Evolutionary conservation across 2,329 filamentous ascomycete genomes (phyloP), one percentile per base, ranked within the genome.

Genomic region (Ophiosphaerella korrae): DNA sequence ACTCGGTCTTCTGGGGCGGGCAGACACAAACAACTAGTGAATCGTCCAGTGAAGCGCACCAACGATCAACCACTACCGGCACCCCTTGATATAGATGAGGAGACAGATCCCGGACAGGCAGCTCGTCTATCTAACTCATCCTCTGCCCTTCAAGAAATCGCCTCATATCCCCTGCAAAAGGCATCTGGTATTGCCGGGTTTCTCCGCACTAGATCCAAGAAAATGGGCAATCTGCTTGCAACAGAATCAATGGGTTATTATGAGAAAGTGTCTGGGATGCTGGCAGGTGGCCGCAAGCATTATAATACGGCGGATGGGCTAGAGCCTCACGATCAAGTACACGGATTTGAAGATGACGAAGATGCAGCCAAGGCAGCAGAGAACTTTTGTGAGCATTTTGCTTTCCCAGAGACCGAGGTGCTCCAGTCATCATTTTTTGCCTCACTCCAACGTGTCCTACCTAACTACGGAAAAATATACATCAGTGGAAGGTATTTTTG

Each of bases 241-340:
- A 90, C 88, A 0, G 92, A 97, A 71, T 95, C 93, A 0, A 96
- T 96, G 87, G 92, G 91, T 1, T 97, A 97, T 68, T 88, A 96
- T 29, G 92, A 95, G 68, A 97, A 97, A 73, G 92, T 97, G 0
- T 96, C 93, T 0, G 93, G 92, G 33, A 97, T 97, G 89, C 94
- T 94, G 86, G 90, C 92, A 60, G 94, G 94, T 31, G 90, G 90
- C 11, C 87, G 88, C 63, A 92, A 88, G 64, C 93, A 97, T 73
- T 99, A 97, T 65, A 86, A 88, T 42, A 88, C 91, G 16, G 84
- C 82, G 18, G 85, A 90, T 12, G 80, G 87, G 8, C 78, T 84
- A 7, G 68, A 75, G 16, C 83, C 88, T 1, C 88, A 88, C 64
- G 90, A 95, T 54, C 77, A 77, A 47, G 74, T 80, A 2, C 76